These are phyloP conservation scores for Elongisporangium anandrum DNA, from an alignment of 352 stramenopile species.

Conservation along the genomic window DNA sequence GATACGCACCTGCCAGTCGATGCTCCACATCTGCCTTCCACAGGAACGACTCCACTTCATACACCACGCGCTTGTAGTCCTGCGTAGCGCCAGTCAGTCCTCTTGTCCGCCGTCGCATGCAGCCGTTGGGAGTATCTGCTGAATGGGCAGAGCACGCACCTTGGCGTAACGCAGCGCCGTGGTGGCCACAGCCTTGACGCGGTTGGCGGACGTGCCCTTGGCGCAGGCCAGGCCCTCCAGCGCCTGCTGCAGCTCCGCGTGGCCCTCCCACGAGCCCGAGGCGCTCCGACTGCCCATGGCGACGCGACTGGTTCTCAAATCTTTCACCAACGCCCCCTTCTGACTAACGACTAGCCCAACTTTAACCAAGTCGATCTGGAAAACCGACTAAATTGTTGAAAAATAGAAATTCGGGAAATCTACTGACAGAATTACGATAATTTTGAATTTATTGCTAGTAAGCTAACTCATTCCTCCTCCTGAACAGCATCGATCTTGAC, in stretches of 20 bases:
- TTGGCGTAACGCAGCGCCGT: constrained; percentile 70
- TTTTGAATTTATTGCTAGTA: too few relatives aligned
- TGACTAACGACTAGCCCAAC: background rate
- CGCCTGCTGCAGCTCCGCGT: constrained; percentile 59
- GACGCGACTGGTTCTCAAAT: constrained; percentile 3
- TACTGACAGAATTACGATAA: too few relatives aligned
- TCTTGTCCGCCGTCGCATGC: background rate
- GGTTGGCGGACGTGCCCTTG: constrained; percentile 79
- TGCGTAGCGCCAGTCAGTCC: constrained; percentile 18
- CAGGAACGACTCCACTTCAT: constrained; percentile 81
- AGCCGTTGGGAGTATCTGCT: background rate
- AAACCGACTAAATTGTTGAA: background rate
- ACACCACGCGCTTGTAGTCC: constrained; percentile 86
- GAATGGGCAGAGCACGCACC: constrained; percentile 30
- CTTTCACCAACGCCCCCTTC: background rate
- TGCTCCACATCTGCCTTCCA: constrained; percentile 84
- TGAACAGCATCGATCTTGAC: background rate
- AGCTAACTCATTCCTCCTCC: background rate
- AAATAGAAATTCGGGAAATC: too few relatives aligned
- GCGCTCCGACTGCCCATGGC: background rate
- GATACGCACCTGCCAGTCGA: constrained; percentile 52
- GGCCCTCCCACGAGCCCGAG: constrained; percentile 54
- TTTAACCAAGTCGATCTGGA: background rate
- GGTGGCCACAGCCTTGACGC: constrained; percentile 65
- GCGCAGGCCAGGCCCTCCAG: constrained; percentile 61